Base-by-base conservation (phyloP, 352 stramenopile species). In the Globisporangium heterothallicum region DNA sequence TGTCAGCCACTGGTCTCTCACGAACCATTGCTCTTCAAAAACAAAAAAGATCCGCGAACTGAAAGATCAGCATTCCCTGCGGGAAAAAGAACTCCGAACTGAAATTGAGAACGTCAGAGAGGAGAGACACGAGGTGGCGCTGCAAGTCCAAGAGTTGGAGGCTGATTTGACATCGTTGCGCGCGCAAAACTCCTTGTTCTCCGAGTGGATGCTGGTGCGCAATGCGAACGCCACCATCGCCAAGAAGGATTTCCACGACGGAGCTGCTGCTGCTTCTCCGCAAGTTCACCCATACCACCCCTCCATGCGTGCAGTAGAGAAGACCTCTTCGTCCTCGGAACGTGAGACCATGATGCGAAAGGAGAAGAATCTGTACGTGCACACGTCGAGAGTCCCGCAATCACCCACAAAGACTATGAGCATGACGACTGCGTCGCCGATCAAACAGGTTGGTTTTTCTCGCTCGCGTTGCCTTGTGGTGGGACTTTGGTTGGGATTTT, bases 201-300 rank as follows among this genome's bases (percentile, higher is more conserved):
- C 78, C 18, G 78, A 91, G 54, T 91, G 77, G 72, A 86, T 89
- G 82, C 68, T 89, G 5, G 74, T 92, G 44, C 70, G 73, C 7
- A 86, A 75, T 49, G 74, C 81, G 26, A 86, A 88, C 27, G 45
- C 64, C 6, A 48, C 74, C 18, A 69, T 68, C 26, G 57, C 63
- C 12, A 53, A 59, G 34, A 54, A 45, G 18, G 49, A 55, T 25
- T 41, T 26, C 0, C 34, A 25, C 16, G 30, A 42, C 4, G 10
- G 42, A 18, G 32, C 16, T 29, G 29, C 9, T 42, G 22, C 41
- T 4, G 16, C 47, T 1, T 44, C 36, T 13, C 21, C 25, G 27
- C 22, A 3, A 36, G 41, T 22, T 7, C 50, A 29, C 26, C 25
- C 6, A n/a, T 10, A 29, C 1, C 9, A 26, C 34, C 29, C 14